Evolutionary conservation across 108 stramenopile species (phyloP).

Genomic region (Chaetoceros tenuissimus): DNA sequence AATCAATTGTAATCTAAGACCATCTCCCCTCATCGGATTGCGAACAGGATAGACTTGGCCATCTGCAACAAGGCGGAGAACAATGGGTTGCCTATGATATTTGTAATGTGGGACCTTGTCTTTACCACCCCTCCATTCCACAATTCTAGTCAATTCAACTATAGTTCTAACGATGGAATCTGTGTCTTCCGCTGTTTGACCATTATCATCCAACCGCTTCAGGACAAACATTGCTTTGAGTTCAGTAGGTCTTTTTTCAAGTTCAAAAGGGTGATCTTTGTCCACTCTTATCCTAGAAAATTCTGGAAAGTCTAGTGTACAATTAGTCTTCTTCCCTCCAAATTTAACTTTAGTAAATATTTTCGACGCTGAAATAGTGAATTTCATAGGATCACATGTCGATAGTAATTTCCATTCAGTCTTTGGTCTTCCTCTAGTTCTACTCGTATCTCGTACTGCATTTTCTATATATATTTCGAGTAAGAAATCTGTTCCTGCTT

Average conservation of each 20-base stretch:
- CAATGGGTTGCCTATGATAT: constrained; percentile 22
- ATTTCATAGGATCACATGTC: background rate
- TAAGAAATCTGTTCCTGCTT: background rate
- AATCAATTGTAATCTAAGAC: constrained; percentile 8
- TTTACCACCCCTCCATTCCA: background rate
- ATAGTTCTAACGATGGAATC: background rate
- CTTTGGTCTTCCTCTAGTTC: background rate
- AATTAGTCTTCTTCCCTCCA: background rate
- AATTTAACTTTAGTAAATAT: background rate
- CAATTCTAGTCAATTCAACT: background rate
- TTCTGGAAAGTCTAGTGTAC: background rate
- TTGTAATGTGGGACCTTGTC: constrained; percentile 22
- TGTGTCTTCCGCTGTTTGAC: background rate
- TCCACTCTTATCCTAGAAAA: background rate
- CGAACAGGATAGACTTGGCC: constrained; percentile 14
- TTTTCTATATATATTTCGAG: background rate
- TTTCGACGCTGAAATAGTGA: background rate
- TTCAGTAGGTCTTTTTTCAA: background rate
- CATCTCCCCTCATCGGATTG: constrained; percentile 21
- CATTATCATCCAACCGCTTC: background rate
- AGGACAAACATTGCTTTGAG: background rate
- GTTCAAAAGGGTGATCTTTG: background rate
- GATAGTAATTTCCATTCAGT: background rate
- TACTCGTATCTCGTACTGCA: background rate
- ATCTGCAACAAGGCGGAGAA: constrained; percentile 36